A percentile compares a stretch with the other conserved stretches of the same genome.
These are phyloP conservation scores for Xylariales sp. DNA, from an alignment of 2,329 filamentous ascomycete genomes.

Conservation along the genomic window DNA sequence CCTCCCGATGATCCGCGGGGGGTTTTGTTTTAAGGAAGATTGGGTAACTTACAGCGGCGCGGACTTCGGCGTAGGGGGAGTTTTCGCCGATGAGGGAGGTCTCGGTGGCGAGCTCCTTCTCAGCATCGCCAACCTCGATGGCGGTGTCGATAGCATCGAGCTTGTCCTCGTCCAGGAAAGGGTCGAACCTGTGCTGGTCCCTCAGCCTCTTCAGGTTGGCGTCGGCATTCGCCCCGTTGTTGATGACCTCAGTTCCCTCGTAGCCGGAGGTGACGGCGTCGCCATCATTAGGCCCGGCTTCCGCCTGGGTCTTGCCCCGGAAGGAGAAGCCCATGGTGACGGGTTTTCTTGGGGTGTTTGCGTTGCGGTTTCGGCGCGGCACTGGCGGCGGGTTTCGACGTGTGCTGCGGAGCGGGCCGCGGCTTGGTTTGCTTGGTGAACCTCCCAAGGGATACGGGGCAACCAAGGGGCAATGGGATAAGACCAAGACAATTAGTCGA, in stretches of 20 bases:
- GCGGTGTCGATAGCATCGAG: slow-evolving; percentile 57
- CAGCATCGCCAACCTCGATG: slow-evolving; percentile 48
- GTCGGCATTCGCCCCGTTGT: not conserved
- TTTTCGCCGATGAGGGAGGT: slow-evolving; percentile 58
- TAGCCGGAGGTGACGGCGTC: not conserved
- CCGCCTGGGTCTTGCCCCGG: slow-evolving; percentile 1
- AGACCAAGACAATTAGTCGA: too few relatives aligned
- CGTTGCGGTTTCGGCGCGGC: too few relatives aligned
- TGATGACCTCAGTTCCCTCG: not conserved
- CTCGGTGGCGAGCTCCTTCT: slow-evolving; percentile 53
- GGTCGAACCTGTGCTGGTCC: slow-evolving; percentile 6
- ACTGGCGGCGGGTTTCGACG: too few relatives aligned
- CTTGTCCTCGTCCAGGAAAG: slow-evolving; percentile 50
- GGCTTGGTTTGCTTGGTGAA: too few relatives aligned
- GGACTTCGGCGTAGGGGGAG: slow-evolving; percentile 64
- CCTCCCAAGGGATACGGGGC: too few relatives aligned
- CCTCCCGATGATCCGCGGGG: too few relatives aligned
- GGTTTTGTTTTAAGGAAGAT: too few relatives aligned
- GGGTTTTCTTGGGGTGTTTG: too few relatives aligned
- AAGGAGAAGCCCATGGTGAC: slow-evolving; percentile 5
- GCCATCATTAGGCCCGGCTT: not conserved
- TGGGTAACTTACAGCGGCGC: slow-evolving; percentile 38
- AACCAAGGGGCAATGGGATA: too few relatives aligned
- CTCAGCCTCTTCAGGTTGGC: slow-evolving; percentile 2
- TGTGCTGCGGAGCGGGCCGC: too few relatives aligned